phyloP scores from a whole-genome alignment of 176 grass and related monocot species.

The Otatea glauca region DNA sequence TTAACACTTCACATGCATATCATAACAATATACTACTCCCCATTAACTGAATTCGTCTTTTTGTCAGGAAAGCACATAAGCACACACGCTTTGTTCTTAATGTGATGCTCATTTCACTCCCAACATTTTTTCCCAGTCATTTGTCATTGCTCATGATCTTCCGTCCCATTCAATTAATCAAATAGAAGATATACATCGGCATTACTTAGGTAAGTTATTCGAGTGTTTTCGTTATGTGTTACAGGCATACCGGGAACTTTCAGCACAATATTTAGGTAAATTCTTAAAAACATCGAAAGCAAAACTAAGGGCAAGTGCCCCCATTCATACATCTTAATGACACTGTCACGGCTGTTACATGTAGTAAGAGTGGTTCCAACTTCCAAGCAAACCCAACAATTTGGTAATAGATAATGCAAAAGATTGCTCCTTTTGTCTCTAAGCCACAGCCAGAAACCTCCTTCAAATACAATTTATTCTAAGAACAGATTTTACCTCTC shows the following conservation, averaged over 20 bases:
- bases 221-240: not conserved
- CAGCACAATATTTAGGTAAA: not conserved
- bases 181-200: not conserved
- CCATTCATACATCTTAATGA: slow-evolving; percentile 32
- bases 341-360: not conserved
- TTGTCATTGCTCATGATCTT: not conserved
- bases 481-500: not conserved
- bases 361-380: not conserved
- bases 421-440: not conserved
- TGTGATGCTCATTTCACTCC: not conserved
- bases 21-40: not conserved
- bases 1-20: not conserved
- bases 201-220: not conserved
- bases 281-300: not conserved
- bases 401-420: not conserved
- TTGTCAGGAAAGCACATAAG: not conserved
- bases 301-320: slow-evolving; percentile 8
- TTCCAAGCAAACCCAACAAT: slow-evolving; percentile 13
- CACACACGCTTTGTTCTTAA: not conserved
- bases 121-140: not conserved
- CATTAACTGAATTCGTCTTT: not conserved
- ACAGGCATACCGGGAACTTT: not conserved
- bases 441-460: slow-evolving; percentile 29
- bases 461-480: not conserved
- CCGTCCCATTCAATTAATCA: not conserved